phyloP scores from a whole-genome alignment of 2,329 filamentous ascomycete genomes.

The Trichoderma hamatum region DNA sequence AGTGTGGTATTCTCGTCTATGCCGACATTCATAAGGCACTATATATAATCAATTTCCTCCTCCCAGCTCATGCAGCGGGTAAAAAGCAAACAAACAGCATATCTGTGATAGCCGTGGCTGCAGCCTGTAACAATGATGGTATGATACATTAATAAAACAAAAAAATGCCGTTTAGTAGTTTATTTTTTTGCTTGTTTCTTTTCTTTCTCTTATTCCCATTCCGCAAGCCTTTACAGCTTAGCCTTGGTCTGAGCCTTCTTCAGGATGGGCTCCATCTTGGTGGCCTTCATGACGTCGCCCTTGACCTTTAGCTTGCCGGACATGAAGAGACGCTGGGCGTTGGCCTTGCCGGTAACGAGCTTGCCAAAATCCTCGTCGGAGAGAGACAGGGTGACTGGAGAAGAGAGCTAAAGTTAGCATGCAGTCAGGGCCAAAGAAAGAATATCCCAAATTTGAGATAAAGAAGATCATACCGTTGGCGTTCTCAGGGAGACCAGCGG shows the following conservation, averaged over 20 bases:
- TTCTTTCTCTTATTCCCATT: background rate
- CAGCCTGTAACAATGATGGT: constrained; percentile 10
- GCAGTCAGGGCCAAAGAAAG: background rate
- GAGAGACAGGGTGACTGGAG: constrained; percentile 77
- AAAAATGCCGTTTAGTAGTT: constrained; percentile 6
- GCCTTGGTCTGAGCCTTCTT: constrained; percentile 84
- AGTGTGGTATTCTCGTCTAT: constrained; percentile 28
- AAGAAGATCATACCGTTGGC: constrained; percentile 67
- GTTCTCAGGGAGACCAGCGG: constrained; percentile 77
- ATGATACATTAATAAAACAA: constrained; percentile 23
- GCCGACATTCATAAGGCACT: constrained; percentile 24
- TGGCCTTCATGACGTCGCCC: constrained; percentile 98
- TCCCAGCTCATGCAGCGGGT: background rate
- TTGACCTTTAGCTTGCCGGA: constrained; percentile 97
- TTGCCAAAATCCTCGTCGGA: constrained; percentile 85
- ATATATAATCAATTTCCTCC: constrained; percentile 17
- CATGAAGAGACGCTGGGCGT: constrained; percentile 96
- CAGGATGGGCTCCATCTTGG: constrained; percentile 90
- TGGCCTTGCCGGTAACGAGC: constrained; percentile 83
- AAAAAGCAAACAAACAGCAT: background rate
- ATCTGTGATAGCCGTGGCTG: background rate
- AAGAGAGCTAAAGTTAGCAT: background rate
- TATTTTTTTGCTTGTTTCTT: background rate
- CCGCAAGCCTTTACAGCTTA: constrained; percentile 67
- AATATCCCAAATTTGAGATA: constrained; percentile 22